These are phyloP conservation scores for Hypoxylon sp. DNA, from an alignment of 2,329 filamentous ascomycete genomes.

Conservation along the genomic window DNA sequence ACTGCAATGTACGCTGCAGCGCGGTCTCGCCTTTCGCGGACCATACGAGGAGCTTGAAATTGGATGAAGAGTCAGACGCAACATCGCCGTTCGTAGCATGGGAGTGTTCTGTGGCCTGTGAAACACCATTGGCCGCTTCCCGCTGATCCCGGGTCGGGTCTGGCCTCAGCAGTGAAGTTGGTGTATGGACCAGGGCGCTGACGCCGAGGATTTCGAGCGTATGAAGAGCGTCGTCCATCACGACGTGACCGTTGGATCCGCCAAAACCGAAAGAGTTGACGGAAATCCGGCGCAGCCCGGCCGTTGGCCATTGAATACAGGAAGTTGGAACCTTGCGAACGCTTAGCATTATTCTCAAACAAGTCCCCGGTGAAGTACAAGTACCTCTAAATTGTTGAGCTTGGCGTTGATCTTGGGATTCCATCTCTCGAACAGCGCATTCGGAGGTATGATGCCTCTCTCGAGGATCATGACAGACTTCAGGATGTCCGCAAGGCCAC, in stretches of 20 bases:
- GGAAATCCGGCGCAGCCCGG: conserved; percentile 53
- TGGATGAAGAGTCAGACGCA: not conserved
- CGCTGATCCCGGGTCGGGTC: not conserved
- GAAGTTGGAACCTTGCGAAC: conserved; percentile 48
- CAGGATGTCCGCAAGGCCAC: conserved; percentile 41
- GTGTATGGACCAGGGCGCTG: not conserved
- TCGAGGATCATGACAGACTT: conserved; percentile 41
- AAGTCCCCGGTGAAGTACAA: no score
- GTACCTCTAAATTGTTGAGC: no score
- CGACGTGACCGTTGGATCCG: conserved; percentile 49
- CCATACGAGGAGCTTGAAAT: not conserved
- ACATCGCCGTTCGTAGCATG: not conserved
- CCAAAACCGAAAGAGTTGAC: conserved; percentile 67
- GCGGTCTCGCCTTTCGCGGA: conserved; percentile 2
- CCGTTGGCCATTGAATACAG: conserved; percentile 53
- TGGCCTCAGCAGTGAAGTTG: no score
- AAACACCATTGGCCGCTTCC: not conserved
- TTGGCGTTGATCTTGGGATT: conserved; percentile 59
- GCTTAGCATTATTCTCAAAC: no score
- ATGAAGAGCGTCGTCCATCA: conserved; percentile 1
- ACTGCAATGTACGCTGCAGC: not conserved
- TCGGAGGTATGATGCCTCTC: conserved; percentile 57
- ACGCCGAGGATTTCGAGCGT: not conserved
- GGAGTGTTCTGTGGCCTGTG: not conserved
- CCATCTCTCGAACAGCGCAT: conserved; percentile 55